phyloP scores from a whole-genome alignment of 2,329 filamentous ascomycete genomes.

The Elsinoe arachidis region DNA sequence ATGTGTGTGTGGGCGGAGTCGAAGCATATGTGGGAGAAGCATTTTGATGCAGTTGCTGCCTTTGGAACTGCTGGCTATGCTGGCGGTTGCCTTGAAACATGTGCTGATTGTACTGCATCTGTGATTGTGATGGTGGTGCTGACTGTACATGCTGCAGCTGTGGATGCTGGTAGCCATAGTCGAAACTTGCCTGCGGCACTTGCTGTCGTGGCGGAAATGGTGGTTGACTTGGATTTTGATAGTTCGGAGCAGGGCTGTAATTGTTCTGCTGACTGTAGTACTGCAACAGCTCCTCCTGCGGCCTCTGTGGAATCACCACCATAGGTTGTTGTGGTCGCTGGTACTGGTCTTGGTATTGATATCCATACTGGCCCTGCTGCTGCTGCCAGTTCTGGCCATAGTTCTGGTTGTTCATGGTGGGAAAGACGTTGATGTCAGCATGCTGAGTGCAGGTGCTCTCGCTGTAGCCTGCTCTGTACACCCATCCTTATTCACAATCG shows the following conservation, averaged over 20 bases:
- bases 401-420: constrained; percentile 6
- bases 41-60: background rate
- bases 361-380: constrained; percentile 4
- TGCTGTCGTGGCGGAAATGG: background rate
- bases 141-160: constrained; percentile 1
- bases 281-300: constrained; percentile 1
- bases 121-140: background rate
- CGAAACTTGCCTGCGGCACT: background rate
- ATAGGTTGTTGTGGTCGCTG: background rate
- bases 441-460: background rate
- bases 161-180: constrained; percentile 1
- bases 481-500: background rate
- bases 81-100: background rate
- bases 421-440: background rate
- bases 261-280: background rate
- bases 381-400: constrained; percentile 8
- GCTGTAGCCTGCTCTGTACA: background rate
- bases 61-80: background rate
- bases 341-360: background rate
- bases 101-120: constrained; percentile 8
- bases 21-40: constrained; percentile 9
- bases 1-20: background rate
- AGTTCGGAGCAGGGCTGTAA: background rate
- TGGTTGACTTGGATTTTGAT: background rate
- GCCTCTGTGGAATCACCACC: constrained; percentile 5